Conservation (phyloP, 768 basidiomycete species). For the Agaricus sinodeliciosus region DNA sequence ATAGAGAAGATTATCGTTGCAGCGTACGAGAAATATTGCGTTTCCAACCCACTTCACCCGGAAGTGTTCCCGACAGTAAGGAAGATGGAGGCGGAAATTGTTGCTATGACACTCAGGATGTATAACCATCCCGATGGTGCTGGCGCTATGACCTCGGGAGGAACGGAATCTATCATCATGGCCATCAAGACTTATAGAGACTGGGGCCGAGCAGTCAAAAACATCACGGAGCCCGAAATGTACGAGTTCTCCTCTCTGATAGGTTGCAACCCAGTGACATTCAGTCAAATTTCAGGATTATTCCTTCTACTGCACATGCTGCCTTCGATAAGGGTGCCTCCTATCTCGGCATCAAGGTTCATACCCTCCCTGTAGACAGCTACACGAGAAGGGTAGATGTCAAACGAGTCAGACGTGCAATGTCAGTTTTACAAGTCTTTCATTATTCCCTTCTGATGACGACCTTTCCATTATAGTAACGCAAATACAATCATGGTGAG, state of each 20-base stretch:
- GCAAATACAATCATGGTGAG: constrained; percentile 80
- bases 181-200: constrained; percentile 91
- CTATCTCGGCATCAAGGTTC: constrained; percentile 87
- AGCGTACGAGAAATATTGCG: constrained; percentile 75
- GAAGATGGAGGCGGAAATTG: constrained; percentile 97
- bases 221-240: constrained; percentile 93
- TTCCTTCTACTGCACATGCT: constrained; percentile 83
- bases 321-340: constrained; percentile 92
- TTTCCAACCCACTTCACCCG: constrained; percentile 89
- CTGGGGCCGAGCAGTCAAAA: constrained; percentile 81
- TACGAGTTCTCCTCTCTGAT: constrained; percentile 25
- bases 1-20: constrained; percentile 71
- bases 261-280: not conserved
- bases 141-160: constrained; percentile 91
- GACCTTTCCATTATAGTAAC: constrained; percentile 44
- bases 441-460: not conserved
- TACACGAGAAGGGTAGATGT: constrained; percentile 74
- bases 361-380: constrained; percentile 75
- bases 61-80: constrained; percentile 89
- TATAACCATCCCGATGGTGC: constrained; percentile 84
- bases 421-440: constrained; percentile 44
- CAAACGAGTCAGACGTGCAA: constrained; percentile 73
- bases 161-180: constrained; percentile 96
- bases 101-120: constrained; percentile 79
- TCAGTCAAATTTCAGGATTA: constrained; percentile 42